Base-by-base conservation (phyloP, 2,329 filamentous ascomycete species). In the Microcera coccophila region DNA sequence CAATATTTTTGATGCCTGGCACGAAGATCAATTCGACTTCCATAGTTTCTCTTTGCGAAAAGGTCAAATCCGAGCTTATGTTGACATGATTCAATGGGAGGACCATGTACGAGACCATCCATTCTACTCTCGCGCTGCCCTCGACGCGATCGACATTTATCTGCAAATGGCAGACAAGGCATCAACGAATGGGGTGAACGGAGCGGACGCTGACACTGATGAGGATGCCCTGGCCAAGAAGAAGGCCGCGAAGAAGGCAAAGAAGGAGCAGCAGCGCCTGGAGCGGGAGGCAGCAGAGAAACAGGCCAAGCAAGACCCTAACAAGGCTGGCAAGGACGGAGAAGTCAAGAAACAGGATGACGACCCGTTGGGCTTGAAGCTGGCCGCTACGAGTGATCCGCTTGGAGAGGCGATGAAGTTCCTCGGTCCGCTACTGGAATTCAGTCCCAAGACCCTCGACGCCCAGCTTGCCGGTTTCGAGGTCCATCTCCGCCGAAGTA, bases 21-120 rank as follows among this genome's bases (percentile, higher is more conserved):
- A 95, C 62, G 94, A 98, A 64, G 93, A 98, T 58, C 93, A 98
- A 61, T 96, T 97, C 59, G 93, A 98, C 64, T 98, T 98, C 73
- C 94, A 98, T 74, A 89, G 82, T 63, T 98, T 98, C 68, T 96
- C 90, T 16, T 73, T 98, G n/a, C 78, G 93, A 16, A 98, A 97
- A 67, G 94, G 94, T 12, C 91, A 95, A 74, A 88, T 97, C 47
- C 78, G 91, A 43, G 87, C 93, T 2, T 98, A 98, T 62, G 74
- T 98, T 31, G 90, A 96, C 57, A 95, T 98, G 89, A 76, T 98
- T 36, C 81, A 86, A 55, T 98, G 93, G 94, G 91, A 97, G 63
- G 90, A 98, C 62, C 81, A 83, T 48, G 69, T 97, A 34, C 84
- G 90, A 41, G 87, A 95, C 57, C 93, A 98, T 63, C 93, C 93